Percentiles rank a stretch among this genome's conserved stretches.
phyloP scores from a whole-genome alignment of 257 asterid genomes.

The Anisodus tanguticus region DNA sequence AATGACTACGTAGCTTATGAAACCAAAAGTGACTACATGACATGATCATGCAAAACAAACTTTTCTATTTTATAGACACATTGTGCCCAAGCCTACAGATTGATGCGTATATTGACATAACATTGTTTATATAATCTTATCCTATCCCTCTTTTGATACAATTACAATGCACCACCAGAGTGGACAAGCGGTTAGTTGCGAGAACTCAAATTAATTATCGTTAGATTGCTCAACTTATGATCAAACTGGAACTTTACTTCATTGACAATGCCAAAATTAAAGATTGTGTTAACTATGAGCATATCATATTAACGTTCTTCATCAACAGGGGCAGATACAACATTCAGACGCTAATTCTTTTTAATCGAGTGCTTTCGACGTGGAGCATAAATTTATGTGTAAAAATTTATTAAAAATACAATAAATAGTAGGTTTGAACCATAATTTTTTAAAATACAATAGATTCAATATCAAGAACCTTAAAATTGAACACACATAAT shows the following conservation, averaged over 20 bases:
- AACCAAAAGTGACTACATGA: slow-evolving; percentile 32
- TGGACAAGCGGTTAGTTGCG: not conserved
- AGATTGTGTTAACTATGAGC: too few relatives aligned
- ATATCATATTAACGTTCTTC: too few relatives aligned
- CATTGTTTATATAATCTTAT: not conserved
- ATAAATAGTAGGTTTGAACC: not conserved
- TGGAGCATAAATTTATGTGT: not conserved
- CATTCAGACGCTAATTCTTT: not conserved
- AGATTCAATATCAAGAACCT: too few relatives aligned
- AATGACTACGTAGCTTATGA: slow-evolving; percentile 29
- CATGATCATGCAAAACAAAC: slow-evolving; percentile 31
- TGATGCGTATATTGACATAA: not conserved
- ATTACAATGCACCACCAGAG: not conserved
- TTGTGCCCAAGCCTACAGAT: not conserved
- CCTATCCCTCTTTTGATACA: not conserved
- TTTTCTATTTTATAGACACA: slow-evolving; percentile 23
- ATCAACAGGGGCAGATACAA: not conserved
- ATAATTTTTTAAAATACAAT: too few relatives aligned
- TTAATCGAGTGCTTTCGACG: not conserved
- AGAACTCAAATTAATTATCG: not conserved
- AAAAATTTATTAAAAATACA: too few relatives aligned
- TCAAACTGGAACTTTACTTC: not conserved
- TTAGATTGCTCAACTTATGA: not conserved
- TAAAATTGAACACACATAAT: too few relatives aligned
- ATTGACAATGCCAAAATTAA: not conserved